Conservation (phyloP, 2,329 filamentous ascomycete species). For the Arthrobotrys iridis region DNA sequence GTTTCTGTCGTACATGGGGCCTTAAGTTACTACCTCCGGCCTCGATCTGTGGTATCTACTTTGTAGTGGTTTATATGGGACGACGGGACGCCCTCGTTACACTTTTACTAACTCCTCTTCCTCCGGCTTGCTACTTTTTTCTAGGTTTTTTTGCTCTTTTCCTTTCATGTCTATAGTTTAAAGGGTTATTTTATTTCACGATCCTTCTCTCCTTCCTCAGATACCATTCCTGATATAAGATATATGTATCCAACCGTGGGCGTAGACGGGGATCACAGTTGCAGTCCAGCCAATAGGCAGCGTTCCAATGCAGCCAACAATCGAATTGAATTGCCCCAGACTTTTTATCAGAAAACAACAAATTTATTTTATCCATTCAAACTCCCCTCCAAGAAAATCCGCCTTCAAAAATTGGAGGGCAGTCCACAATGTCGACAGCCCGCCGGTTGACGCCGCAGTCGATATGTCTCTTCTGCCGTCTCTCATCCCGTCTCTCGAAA, state of each 20-base stretch:
- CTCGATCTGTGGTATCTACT: too few relatives aligned
- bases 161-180: slow-evolving; percentile 39
- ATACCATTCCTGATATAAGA: too few relatives aligned
- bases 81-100: slow-evolving; percentile 25
- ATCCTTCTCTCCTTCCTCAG: neutral
- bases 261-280: too few relatives aligned
- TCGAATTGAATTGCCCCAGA: slow-evolving; percentile 1
- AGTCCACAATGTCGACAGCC: slow-evolving; percentile 34
- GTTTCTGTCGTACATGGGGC: slow-evolving; percentile 6
- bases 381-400: neutral
- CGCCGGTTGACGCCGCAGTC: slow-evolving; percentile 34
- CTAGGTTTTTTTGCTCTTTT: neutral
- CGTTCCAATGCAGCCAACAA: neutral
- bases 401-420: neutral
- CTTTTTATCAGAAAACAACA: slow-evolving; percentile 1
- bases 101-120: neutral
- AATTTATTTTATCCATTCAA: neutral
- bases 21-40: too few relatives aligned
- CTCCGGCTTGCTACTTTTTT: neutral
- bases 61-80: neutral
- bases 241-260: too few relatives aligned
- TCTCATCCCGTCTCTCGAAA: slow-evolving; percentile 25
- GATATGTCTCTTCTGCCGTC: slow-evolving; percentile 49
- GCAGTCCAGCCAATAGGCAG: slow-evolving; percentile 10
- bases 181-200: slow-evolving; percentile 7